Evolutionary conservation across 441 rosid genomes (phyloP).

Genomic region (Codiaeum variegatum): DNA sequence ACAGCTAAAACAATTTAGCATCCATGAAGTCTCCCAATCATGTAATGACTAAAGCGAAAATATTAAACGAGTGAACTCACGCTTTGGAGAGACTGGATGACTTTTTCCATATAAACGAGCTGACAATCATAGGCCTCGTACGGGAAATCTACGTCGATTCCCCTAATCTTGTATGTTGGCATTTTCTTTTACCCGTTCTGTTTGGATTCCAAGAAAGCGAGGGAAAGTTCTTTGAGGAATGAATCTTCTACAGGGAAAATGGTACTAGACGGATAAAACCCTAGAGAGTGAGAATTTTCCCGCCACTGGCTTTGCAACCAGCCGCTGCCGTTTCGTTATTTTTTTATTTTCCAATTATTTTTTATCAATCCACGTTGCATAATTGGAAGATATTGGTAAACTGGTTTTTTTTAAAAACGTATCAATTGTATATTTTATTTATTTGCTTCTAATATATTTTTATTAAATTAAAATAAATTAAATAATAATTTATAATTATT

Average conservation of each 20-base stretch:
- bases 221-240: background rate
- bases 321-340: background rate
- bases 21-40: background rate
- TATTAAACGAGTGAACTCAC: constrained; percentile 34
- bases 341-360: background rate
- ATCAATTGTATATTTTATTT: too few relatives aligned
- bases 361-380: background rate
- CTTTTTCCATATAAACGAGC: constrained; percentile 91
- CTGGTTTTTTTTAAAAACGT: too few relatives aligned
- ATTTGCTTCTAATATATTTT: too few relatives aligned
- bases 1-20: background rate
- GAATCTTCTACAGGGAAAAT: background rate
- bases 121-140: constrained; percentile 89
- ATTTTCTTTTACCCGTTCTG: constrained; percentile 28
- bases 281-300: constrained; percentile 18
- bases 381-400: too few relatives aligned
- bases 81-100: constrained; percentile 76
- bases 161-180: constrained; percentile 79
- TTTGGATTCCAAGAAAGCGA: constrained; percentile 20
- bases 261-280: constrained; percentile 1
- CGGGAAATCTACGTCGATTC: constrained; percentile 89
- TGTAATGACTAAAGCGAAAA: background rate
- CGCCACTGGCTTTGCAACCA: constrained; percentile 14
- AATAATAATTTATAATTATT: too few relatives aligned
- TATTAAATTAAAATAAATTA: too few relatives aligned